Conservation (phyloP, 192 early-diverging fungal species). For the Coemansia sp. region DNA sequence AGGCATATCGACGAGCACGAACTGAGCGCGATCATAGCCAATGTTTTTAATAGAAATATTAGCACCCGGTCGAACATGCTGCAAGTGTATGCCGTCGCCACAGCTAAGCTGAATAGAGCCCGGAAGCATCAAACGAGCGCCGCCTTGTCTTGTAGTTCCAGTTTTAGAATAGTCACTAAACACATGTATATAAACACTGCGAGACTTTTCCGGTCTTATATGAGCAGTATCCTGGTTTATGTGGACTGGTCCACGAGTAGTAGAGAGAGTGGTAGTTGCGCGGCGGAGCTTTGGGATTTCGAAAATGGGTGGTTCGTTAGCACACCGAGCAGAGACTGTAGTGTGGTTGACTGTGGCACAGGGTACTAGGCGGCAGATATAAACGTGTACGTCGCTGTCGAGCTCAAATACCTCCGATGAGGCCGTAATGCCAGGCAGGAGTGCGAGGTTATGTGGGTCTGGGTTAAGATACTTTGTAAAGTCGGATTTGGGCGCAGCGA, state of each 20-base stretch:
- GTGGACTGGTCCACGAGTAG: not conserved
- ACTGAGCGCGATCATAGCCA: conserved; percentile 55
- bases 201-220: conserved; percentile 18
- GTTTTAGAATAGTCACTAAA: conserved; percentile 39
- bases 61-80: conserved; percentile 26
- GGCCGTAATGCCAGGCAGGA: conserved; percentile 29
- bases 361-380: conserved; percentile 47
- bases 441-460: conserved; percentile 12
- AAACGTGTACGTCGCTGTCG: conserved; percentile 58
- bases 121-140: conserved; percentile 45
- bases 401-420: conserved; percentile 41
- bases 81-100: conserved; percentile 45
- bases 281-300: conserved; percentile 35
- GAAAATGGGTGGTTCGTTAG: conserved; percentile 44
- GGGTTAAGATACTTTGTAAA: conserved; percentile 18
- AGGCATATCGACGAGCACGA: conserved; percentile 54
- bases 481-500: conserved; percentile 45
- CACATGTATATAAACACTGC: conserved; percentile 42
- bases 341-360: conserved; percentile 38
- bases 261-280: conserved; percentile 24
- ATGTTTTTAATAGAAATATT: conserved; percentile 40
- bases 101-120: conserved; percentile 34
- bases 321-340: not conserved
- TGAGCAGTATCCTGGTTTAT: not conserved
- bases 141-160: conserved; percentile 25